These are phyloP conservation scores for Psilocybe cubensis DNA, from an alignment of 768 basidiomycete species.

Conservation along the genomic window DNA sequence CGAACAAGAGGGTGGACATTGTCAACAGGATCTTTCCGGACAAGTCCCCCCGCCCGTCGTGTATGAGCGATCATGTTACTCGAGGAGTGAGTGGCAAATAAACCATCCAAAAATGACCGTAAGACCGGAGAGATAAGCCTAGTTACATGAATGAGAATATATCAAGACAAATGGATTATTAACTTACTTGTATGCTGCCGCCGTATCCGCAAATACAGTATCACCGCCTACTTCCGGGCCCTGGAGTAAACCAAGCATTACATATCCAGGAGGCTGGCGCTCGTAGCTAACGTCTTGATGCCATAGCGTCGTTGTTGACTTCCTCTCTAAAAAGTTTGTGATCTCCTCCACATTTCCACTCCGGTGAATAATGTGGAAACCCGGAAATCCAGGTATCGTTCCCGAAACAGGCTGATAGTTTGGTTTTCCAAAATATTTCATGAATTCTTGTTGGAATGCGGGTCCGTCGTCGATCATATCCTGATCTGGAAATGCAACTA, in stretches of 20 bases:
- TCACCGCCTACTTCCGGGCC: conserved; percentile 19
- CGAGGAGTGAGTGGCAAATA: conserved; percentile 29
- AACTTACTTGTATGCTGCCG: conserved; percentile 19
- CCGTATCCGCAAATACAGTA: conserved; percentile 18
- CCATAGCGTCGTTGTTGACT: conserved; percentile 13
- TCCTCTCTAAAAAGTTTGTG: conserved; percentile 6
- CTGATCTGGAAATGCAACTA: conserved; percentile 15
- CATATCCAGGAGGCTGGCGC: conserved; percentile 14
- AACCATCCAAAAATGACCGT: conserved; percentile 8
- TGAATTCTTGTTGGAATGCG: conserved; percentile 9
- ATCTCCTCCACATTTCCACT: conserved; percentile 11
- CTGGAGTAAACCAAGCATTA: conserved; percentile 13
- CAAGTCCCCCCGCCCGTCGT: conserved; percentile 22
- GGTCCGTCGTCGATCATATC: conserved; percentile 13
- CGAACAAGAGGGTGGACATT: conserved; percentile 31
- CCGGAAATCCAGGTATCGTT: conserved; percentile 10
- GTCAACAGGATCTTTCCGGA: conserved; percentile 30
- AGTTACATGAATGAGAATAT: too few species aligned
- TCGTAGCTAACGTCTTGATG: conserved; percentile 19
- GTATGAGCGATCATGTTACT: conserved; percentile 28
- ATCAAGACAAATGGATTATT: neutral
- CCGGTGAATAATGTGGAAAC: conserved; percentile 18
- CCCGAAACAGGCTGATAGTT: conserved; percentile 16
- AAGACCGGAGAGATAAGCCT: conserved; percentile 17
- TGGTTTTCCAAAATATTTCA: conserved; percentile 15